Evolutionary conservation across 768 basidiomycete genomes (phyloP), one percentile per base, ranked within the genome.

Genomic region (Pisolithus microcarpus): DNA sequence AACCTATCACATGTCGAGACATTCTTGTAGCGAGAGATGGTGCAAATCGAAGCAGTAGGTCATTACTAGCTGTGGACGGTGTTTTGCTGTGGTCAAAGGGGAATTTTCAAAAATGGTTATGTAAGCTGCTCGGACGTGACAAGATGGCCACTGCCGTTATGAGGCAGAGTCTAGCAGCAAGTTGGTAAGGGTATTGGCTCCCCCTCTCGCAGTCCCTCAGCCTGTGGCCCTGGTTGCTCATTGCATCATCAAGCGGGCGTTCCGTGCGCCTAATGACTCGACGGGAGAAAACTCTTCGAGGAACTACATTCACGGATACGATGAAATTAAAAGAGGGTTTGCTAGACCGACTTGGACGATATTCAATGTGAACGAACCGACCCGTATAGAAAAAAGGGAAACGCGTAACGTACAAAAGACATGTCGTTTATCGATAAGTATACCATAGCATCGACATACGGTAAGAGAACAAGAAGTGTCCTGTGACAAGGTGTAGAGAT

Each of bases 1-100:
- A 70, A n/a, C 77, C 77, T 40, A 79, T 56, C 48, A 78, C 15
- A 51, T 54, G 43, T n/a, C 49, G 31, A 52, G 64, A 49, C 65
- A 65, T 65, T 53, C 38, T 30, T 39, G 51, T 21, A 43, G 50
- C 10, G 11, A 34, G 11, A 34, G 11, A 15, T 13, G 34, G 34
- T 15, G 4, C 34, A 34, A 15, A 34, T 34, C 34, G 34, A 34
- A 34, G 34, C 11, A 10, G 11, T 34, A 11, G 11, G 11, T 15
- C 34, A 34, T 34, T 11, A 5, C 34, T 34, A 15, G 34, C 34
- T 34, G 30, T 30, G 34, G 34, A 26, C 26, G 26, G 26, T 11
- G 5, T 5, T 5, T 15, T 13, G 11, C 13, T 5, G 10, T 15
- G 34, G 34, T 34, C 34, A 15, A 15, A 34, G 34, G 34, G 34